Base-by-base conservation (phyloP, 805 yeast species). In the Dipodascopsis tothii region DNA sequence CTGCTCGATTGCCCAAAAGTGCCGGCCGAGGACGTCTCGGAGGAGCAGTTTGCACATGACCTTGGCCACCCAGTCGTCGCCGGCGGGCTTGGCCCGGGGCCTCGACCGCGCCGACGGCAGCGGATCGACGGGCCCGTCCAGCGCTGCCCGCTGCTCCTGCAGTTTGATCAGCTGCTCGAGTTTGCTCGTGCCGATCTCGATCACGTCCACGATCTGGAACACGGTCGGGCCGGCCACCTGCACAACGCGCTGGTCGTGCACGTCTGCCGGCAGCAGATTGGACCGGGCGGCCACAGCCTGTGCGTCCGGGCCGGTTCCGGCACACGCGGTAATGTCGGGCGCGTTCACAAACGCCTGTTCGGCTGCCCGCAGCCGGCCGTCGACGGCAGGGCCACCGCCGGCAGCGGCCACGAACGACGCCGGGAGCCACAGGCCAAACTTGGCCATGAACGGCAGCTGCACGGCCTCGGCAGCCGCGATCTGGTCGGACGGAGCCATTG, bases 11-110 rank as follows among this genome's bases (percentile, higher is more conserved):
- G 45, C 52, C 47, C 46, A 48, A 25, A 21, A 45, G 16, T 20
- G 11, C 6, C 51, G 35, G 9, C 51, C 51, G 4, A 48, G 40
- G 3, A 39, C 23, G 34, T 48, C 52, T 35, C 42, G 52, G n/a
- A 48, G 35, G n/a, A 48, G 27, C 11, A 45, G 38, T 33, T 48
- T 48, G 33, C 52, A 48, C 30, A 38, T 21, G n/a, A 14, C 16
- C 22, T 48, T 48, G 9, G 50, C 52, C 7, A 48, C 37, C 22
- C 43, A 17, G 30, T 25, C 30, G 14, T 14, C 30, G 9, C 30
- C 30, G 14, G 30, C 30, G 9, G 30, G 9, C 30, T 9, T 25
- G 11, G 30, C 9, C 30, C 14, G 11, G 9, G 30, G 30, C 14
- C 30, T 25, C 30, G 30, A 9, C 11, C 14, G 9, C 30, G 30